phyloP scores from a whole-genome alignment of 257 asterid species.

The Solanum clarkiae region DNA sequence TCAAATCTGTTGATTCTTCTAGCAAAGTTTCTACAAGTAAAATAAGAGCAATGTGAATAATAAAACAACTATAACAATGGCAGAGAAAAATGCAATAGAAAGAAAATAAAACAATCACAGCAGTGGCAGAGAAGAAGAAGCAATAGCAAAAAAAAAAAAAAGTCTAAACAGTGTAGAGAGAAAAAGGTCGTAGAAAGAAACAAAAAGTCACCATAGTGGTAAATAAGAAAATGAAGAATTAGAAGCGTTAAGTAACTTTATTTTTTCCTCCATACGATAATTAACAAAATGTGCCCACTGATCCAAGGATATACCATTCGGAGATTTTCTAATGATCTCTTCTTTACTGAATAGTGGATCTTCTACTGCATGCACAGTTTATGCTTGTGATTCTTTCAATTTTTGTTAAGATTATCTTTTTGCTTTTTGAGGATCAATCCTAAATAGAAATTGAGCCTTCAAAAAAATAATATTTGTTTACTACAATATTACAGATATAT shows the following conservation, averaged over 20 bases:
- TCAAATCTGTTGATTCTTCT: not conserved
- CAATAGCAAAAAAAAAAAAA: no score
- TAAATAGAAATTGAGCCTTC: not conserved
- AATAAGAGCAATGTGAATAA: no score
- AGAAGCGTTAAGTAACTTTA: not conserved
- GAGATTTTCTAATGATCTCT: not conserved
- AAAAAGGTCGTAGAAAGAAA: not conserved
- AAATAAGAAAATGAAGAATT: no score
- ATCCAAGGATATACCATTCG: not conserved
- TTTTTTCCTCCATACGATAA: not conserved
- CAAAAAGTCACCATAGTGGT: not conserved
- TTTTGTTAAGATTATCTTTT: not conserved
- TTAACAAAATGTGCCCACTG: not conserved
- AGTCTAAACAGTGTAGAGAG: no score
- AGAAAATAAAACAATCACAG: no score
- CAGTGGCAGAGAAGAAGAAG: no score
- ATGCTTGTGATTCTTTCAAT: not conserved
- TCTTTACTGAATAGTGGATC: not conserved
- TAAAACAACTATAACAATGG: no score
- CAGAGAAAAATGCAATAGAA: no score
- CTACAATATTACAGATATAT: no score
- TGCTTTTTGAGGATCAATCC: not conserved
- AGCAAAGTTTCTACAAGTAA: not conserved
- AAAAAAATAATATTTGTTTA: no score
- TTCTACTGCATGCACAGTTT: not conserved